Base-by-base conservation (phyloP, 495 filamentous ascomycete species). In the Penicillium arizonense region DNA sequence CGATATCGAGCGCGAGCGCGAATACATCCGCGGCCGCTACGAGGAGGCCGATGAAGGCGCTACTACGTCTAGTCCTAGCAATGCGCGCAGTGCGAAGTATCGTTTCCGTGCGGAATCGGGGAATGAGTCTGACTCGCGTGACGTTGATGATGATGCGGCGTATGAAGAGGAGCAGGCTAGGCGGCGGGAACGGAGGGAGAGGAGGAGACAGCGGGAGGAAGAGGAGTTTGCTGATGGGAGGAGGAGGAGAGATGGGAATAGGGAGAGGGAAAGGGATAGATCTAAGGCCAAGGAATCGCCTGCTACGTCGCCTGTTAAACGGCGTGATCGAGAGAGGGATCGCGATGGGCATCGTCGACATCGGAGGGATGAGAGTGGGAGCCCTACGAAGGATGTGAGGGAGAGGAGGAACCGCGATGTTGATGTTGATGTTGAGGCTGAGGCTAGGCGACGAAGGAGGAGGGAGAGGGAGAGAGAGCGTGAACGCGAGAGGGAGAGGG, bases 271-370 rank as follows among this genome's bases (percentile, higher is more conserved):
- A 13, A 64, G 67, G 52, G 60, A 68, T 10, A 59, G 52, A 32
- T 62, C 72, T 2, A 72, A 69, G 47, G 63, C 63, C 26, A 71
- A 69, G 42, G 67, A 68, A 37, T 72, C 68, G 1, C 69, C 69
- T 23, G 67, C 63, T 55, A 69, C 65, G 16, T 65, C 68, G 11
- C 68, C 69, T n/a, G 39, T 58, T 10, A 72, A 71, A 49, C 65
- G 53, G 38, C 38, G 62, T 26, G 62, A 69, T 55, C 57, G 65
- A 12, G 58, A 65, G 4, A 36, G 58, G n/a, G 65, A 68, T 44
- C 63, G 66, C 0, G 66, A 70, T 32, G 67, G 63, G 12, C 43
- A 68, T 48, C 52, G 61, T 21, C 44, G 65, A 34, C 47, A 51
- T 18, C 45, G 51, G 9, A 39, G 56, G 12, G 46, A 47, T 26